Evolutionary conservation across 495 filamentous ascomycete genomes (phyloP).

Genomic region (Pseudoneurospora amorphoporcata): DNA sequence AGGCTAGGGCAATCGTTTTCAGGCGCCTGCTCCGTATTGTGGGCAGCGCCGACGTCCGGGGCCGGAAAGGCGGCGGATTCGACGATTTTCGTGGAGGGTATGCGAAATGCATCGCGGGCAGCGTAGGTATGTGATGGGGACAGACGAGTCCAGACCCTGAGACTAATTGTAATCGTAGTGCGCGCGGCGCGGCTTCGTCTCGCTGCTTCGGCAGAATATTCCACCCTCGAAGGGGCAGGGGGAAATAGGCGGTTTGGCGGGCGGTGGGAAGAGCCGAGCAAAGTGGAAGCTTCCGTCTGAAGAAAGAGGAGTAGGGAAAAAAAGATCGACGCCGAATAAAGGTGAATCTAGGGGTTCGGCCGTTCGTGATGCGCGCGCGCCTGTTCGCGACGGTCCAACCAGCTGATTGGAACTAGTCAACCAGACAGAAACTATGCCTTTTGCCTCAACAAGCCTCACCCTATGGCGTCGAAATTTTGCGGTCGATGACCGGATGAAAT

Average conservation of each 20-base stretch:
- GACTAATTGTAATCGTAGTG: background rate
- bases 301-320: background rate
- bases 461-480: background rate
- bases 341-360: background rate
- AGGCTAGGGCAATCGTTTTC: slow-evolving; percentile 49
- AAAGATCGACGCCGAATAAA: background rate
- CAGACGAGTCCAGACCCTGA: background rate
- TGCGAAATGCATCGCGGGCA: slow-evolving; percentile 73
- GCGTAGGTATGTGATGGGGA: background rate
- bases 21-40: slow-evolving; percentile 55
- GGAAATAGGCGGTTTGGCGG: background rate
- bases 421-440: background rate
- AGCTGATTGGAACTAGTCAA: background rate
- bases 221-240: background rate
- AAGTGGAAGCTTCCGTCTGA: background rate
- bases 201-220: background rate
- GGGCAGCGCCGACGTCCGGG: slow-evolving; percentile 50
- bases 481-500: background rate
- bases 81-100: slow-evolving; percentile 75
- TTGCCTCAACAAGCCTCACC: background rate
- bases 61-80: slow-evolving; percentile 49
- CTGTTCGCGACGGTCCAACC: background rate
- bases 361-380: background rate
- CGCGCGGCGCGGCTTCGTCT: background rate
- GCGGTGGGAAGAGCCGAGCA: background rate